Evolutionary conservation across 768 basidiomycete genomes (phyloP).

Genomic region (Russula sp.): DNA sequence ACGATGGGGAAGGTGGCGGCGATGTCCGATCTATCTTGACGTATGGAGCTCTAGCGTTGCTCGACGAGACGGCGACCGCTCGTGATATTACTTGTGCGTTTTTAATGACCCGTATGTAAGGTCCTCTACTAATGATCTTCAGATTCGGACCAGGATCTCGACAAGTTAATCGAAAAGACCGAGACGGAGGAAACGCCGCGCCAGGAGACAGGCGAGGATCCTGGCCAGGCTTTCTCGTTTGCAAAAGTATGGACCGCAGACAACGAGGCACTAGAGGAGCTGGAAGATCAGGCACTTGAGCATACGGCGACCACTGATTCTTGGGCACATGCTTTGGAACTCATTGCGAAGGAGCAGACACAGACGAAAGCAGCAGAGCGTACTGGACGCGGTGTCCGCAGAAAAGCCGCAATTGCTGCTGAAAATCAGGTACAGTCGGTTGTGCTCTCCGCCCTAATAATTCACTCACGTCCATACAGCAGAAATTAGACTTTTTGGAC

Average conservation of each 20-base stretch:
- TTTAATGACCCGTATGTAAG: neutral
- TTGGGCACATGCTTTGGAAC: constrained; percentile 71
- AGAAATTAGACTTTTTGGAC: constrained; percentile 39
- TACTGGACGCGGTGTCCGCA: constrained; percentile 73
- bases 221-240: constrained; percentile 71
- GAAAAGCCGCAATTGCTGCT: constrained; percentile 56
- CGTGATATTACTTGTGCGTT: constrained; percentile 66
- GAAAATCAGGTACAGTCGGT: constrained; percentile 42
- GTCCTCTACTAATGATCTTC: constrained; percentile 9
- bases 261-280: constrained; percentile 65
- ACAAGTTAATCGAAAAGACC: constrained; percentile 82
- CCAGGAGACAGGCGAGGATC: constrained; percentile 46
- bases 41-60: constrained; percentile 83
- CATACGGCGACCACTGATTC: constrained; percentile 59
- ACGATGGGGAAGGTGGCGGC: constrained; percentile 69
- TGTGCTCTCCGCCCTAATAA: neutral
- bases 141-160: constrained; percentile 82
- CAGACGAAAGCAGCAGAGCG: constrained; percentile 48
- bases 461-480: constrained; percentile 27
- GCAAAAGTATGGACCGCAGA: constrained; percentile 91
- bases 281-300: constrained; percentile 50
- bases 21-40: constrained; percentile 87
- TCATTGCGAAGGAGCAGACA: constrained; percentile 47
- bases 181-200: constrained; percentile 64
- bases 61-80: constrained; percentile 57